Evolutionary conservation across 2,329 filamentous ascomycete genomes (phyloP).

Genomic region (Plectosphaerella sp.): DNA sequence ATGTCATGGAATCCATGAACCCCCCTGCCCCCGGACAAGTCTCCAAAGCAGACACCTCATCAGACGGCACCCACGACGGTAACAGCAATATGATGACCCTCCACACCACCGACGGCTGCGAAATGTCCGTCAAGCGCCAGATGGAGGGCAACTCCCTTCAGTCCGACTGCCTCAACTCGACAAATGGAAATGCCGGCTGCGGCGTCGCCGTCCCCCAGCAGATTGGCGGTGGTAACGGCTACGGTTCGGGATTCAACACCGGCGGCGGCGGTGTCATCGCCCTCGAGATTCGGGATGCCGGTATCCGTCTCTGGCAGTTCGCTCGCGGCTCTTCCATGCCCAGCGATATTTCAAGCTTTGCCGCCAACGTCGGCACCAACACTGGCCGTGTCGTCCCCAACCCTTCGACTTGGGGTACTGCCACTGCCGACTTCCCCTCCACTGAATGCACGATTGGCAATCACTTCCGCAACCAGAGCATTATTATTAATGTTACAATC

Average conservation of each 20-base stretch:
- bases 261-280: constrained; percentile 55
- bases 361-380: constrained; percentile 1
- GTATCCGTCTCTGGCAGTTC: constrained; percentile 63
- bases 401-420: constrained; percentile 57
- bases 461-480: constrained; percentile 62
- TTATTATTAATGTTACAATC: constrained; percentile 62
- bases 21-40: constrained; percentile 12
- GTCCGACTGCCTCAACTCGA: constrained; percentile 45
- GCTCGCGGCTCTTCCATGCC: constrained; percentile 38
- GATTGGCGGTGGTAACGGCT: constrained; percentile 33
- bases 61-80: constrained; percentile 17
- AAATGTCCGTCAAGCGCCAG: constrained; percentile 47
- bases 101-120: constrained; percentile 49
- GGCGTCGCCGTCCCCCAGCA: constrained; percentile 34
- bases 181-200: constrained; percentile 53
- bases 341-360: constrained; percentile 41
- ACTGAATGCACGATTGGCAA: constrained; percentile 55
- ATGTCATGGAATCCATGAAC: constrained; percentile 57
- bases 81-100: constrained; percentile 56
- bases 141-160: constrained; percentile 40
- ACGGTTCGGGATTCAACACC: constrained; percentile 47
- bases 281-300: constrained; percentile 55
- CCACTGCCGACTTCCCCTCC: constrained; percentile 60
- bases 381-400: constrained; percentile 38
- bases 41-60: not conserved